Evolutionary conservation across 169 alveolate genomes (phyloP).

Genomic region (Plasmodium relictum): DNA sequence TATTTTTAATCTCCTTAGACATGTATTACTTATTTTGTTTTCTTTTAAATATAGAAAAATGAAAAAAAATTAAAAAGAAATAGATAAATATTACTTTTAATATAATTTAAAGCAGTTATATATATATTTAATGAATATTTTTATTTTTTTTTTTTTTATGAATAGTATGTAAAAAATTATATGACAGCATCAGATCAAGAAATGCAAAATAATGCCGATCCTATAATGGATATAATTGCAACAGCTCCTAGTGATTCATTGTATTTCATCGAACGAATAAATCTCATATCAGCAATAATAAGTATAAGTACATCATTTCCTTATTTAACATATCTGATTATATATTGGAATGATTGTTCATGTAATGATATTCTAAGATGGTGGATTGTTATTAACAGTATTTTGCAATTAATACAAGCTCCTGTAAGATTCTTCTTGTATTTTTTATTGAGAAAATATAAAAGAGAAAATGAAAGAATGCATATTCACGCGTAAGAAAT

Average conservation of each 20-base stretch:
- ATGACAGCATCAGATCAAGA: conserved; percentile 76
- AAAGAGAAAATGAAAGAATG: conserved; percentile 74
- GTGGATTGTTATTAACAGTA: conserved; percentile 77
- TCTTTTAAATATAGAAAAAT: too few relatives aligned
- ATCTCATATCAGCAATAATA: conserved; percentile 74
- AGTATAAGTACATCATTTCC: conserved; percentile 76
- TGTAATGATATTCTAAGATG: conserved; percentile 72
- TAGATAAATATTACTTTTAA: conserved; percentile 2
- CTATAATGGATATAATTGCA: conserved; percentile 73
- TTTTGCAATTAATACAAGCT: conserved; percentile 73
- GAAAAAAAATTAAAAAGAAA: too few relatives aligned
- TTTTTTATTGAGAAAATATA: conserved; percentile 59
- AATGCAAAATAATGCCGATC: conserved; percentile 76
- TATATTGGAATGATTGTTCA: conserved; percentile 77
- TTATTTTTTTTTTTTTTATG: background rate
- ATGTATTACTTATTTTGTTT: too few relatives aligned
- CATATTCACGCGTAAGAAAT: conserved; percentile 75
- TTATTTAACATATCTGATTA: conserved; percentile 57
- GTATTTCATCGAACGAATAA: conserved; percentile 71
- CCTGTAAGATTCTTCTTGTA: conserved; percentile 74
- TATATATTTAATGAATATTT: too few relatives aligned
- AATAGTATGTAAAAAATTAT: conserved; percentile 61
- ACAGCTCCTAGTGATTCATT: conserved; percentile 78
- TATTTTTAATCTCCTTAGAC: too few relatives aligned
- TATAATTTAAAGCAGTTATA: background rate